A percentile compares a stretch with the other conserved stretches of the same genome.
These are phyloP conservation scores for Yamadazyma sp. DNA, from an alignment of 1,139 yeast genomes.

Conservation along the genomic window DNA sequence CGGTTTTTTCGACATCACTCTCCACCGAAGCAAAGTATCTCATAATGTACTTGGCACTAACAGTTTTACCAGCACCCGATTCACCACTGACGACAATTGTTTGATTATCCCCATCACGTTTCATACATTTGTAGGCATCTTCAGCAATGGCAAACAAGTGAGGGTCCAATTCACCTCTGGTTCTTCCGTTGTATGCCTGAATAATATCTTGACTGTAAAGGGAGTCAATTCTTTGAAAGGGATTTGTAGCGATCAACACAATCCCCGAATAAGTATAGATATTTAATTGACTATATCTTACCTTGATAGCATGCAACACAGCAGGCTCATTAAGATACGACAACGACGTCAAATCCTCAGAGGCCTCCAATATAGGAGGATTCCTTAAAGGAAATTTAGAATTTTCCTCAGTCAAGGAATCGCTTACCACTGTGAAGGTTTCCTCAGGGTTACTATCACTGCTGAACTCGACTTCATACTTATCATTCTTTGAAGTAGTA, in stretches of 20 bases:
- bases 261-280: slow-evolving; percentile 97
- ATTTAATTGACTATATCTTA: slow-evolving; percentile 83
- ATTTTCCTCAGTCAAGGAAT: slow-evolving; percentile 48
- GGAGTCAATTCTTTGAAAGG: slow-evolving; percentile 89
- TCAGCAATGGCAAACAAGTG: slow-evolving; percentile 98
- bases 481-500: slow-evolving; percentile 48
- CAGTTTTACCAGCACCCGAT: slow-evolving; percentile 98
- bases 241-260: slow-evolving; percentile 94
- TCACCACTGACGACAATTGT: slow-evolving; percentile 98
- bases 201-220: slow-evolving; percentile 89
- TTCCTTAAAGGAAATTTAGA: slow-evolving; percentile 74
- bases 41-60: slow-evolving; percentile 96
- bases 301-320: slow-evolving; percentile 88
- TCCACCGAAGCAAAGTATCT: slow-evolving; percentile 96
- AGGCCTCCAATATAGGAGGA: slow-evolving; percentile 91
- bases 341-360: slow-evolving; percentile 89
- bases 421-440: slow-evolving; percentile 53
- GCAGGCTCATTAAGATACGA: slow-evolving; percentile 96
- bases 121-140: slow-evolving; percentile 97
- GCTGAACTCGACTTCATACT: slow-evolving; percentile 57
- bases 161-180: slow-evolving; percentile 93
- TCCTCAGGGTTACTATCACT: slow-evolving; percentile 59
- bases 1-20: slow-evolving; percentile 45
- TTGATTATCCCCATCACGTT: slow-evolving; percentile 78
- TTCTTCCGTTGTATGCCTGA: slow-evolving; percentile 89